Evolutionary conservation across 257 asterid species (phyloP), one percentile per base, ranked within the genome.

Genomic region (Osmanthus fragrans): DNA sequence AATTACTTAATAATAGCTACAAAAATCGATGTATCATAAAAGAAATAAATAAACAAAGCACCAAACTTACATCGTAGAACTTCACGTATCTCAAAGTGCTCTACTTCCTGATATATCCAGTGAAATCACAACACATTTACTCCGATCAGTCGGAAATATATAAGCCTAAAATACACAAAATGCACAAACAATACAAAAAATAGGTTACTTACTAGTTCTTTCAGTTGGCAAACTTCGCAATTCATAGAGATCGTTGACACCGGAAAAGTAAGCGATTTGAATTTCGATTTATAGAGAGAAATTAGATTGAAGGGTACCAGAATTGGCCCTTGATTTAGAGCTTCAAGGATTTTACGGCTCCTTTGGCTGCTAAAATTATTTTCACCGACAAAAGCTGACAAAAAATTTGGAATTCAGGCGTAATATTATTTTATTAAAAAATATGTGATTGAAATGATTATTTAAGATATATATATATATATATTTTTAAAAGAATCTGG

Each of bases 1-100:
- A 79, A n/a, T n/a, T n/a, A n/a, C n/a, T n/a, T n/a, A n/a, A n/a
- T n/a, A n/a, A 51, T 51, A 27, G 63, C 51, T 37, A 73, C 72
- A 15, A 63, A 74, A 73, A 71, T 63, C 64, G 65, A 71, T 23
- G 65, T 66, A 47, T 80, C 49, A 76, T 25, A 37, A 68, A 11
- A 9, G 12, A 60, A 25, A 7, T 25, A 6, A 18, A 73, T 18
- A 23, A 32, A 7, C 36, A 13, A 70, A 51, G 68, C 33, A 82
- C 54, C 33, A 18, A 70, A 92, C 97, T 88, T 80, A 96, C 99
- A 93, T 80, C 91, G 93, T 58, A 96, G 95, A 82, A 90, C 98
- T 87, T 93, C 96, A 16, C 94, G 94, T 74, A 93, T 89, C 93
- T 96, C 94, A 73, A 93, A 90, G 89, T 88, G 96, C 86, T 96